Conservation (phyloP, 306 rosid species). For the Bauhinia variegata region DNA sequence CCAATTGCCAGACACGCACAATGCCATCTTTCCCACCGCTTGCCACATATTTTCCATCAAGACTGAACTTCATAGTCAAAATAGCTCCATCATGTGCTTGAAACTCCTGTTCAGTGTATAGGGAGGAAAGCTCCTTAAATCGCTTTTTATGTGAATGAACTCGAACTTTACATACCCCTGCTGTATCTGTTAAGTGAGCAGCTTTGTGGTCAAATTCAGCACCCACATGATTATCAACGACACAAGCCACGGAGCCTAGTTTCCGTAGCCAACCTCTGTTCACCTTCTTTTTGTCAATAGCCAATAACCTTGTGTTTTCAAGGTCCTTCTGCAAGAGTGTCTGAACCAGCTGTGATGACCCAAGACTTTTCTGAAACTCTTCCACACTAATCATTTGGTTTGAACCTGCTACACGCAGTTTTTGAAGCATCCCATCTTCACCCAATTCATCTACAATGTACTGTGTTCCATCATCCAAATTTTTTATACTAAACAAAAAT, state of each 20-base stretch:
- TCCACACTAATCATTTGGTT: conserved; percentile 48
- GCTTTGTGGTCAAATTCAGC: conserved; percentile 38
- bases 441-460: conserved; percentile 53
- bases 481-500: conserved; percentile 46
- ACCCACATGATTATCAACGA: conserved; percentile 43
- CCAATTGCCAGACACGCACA: conserved; percentile 80
- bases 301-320: conserved; percentile 42
- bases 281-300: conserved; percentile 43
- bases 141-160: conserved; percentile 62
- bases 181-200: conserved; percentile 31
- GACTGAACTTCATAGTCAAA: conserved; percentile 83
- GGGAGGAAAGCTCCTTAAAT: conserved; percentile 73
- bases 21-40: conserved; percentile 83
- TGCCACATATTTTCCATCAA: conserved; percentile 77
- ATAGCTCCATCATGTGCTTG: conserved; percentile 79
- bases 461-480: conserved; percentile 60
- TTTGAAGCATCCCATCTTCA: conserved; percentile 47
- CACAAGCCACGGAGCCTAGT: conserved; percentile 59
- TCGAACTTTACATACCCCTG: conserved; percentile 57
- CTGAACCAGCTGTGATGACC: conserved; percentile 53
- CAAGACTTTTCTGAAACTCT: conserved; percentile 49
- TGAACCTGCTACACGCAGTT: conserved; percentile 50
- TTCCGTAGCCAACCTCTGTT: conserved; percentile 67
- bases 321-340: conserved; percentile 52
- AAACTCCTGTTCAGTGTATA: conserved; percentile 68